A percentile compares a stretch with the other conserved stretches of the same genome.
Evolutionary conservation across 805 yeast species (phyloP).

Genomic region (Saccharomycopsis vini): DNA sequence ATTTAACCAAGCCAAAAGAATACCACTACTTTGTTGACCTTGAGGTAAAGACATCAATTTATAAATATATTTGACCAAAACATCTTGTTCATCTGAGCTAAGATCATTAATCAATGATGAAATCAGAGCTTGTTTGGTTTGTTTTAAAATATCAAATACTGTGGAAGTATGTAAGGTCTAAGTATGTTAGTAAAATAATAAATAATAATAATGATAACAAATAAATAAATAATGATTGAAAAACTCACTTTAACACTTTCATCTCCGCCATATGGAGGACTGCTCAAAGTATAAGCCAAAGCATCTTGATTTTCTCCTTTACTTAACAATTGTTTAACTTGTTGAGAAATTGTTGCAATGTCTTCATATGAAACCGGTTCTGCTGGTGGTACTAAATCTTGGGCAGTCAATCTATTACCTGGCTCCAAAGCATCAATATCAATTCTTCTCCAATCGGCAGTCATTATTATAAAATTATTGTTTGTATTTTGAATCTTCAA

Average conservation of each 20-base stretch:
- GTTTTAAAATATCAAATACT: slow-evolving; percentile 64
- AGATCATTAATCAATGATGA: slow-evolving; percentile 50
- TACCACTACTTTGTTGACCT: slow-evolving; percentile 82
- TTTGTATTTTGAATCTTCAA: neutral
- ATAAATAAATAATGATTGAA: neutral
- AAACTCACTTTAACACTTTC: slow-evolving; percentile 41
- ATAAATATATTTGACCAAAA: slow-evolving; percentile 74
- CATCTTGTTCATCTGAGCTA: slow-evolving; percentile 58
- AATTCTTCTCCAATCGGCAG: slow-evolving; percentile 78
- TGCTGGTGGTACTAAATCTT: slow-evolving; percentile 52
- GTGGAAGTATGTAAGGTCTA: slow-evolving; percentile 33
- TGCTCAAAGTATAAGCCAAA: slow-evolving; percentile 48
- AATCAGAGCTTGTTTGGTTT: slow-evolving; percentile 61
- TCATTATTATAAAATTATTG: slow-evolving; percentile 11
- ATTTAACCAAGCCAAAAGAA: slow-evolving; percentile 84
- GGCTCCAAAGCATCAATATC: slow-evolving; percentile 89
- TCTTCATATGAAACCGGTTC: slow-evolving; percentile 45
- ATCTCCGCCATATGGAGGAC: slow-evolving; percentile 79
- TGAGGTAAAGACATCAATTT: slow-evolving; percentile 71
- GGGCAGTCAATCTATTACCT: slow-evolving; percentile 56
- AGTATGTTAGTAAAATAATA: slow-evolving; percentile 1
- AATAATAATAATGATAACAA: neutral
- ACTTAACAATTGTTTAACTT: slow-evolving; percentile 53
- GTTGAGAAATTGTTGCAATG: slow-evolving; percentile 43
- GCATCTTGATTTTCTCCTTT: slow-evolving; percentile 69